Evolutionary conservation across 768 basidiomycete species (phyloP).

Genomic region (Mycena olivaceomarginata): DNA sequence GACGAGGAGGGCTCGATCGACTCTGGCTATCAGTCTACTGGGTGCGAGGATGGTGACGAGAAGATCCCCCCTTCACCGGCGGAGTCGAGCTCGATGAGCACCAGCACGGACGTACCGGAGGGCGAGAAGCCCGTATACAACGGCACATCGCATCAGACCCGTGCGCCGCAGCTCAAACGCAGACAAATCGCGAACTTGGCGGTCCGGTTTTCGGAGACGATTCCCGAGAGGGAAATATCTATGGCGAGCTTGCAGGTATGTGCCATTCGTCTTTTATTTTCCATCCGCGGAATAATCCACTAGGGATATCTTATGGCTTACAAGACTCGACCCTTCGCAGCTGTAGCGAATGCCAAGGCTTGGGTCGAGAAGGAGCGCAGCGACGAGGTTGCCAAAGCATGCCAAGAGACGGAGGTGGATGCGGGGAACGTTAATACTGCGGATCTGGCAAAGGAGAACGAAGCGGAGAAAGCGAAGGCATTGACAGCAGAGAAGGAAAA

Average conservation of each 20-base stretch:
- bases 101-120: slow-evolving; percentile 22
- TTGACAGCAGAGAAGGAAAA: background rate
- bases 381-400: slow-evolving; percentile 26
- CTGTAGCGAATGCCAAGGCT: slow-evolving; percentile 58
- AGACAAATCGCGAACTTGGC: slow-evolving; percentile 64
- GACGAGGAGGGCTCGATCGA: slow-evolving; percentile 42
- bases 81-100: background rate
- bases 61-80: slow-evolving; percentile 9
- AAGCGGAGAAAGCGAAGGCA: slow-evolving; percentile 22
- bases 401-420: slow-evolving; percentile 40
- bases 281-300: background rate
- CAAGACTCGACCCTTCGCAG: slow-evolving; percentile 72
- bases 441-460: slow-evolving; percentile 35
- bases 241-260: slow-evolving; percentile 61
- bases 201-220: slow-evolving; percentile 64
- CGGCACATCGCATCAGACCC: slow-evolving; percentile 51
- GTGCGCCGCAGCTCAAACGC: slow-evolving; percentile 58
- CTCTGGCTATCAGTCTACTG: slow-evolving; percentile 43
- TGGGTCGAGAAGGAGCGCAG: slow-evolving; percentile 67
- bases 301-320: slow-evolving; percentile 73
- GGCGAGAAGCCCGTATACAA: slow-evolving; percentile 36
- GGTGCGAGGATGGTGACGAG: slow-evolving; percentile 23
- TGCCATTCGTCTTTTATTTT: background rate
- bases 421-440: slow-evolving; percentile 31
- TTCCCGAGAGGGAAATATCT: slow-evolving; percentile 61